phyloP scores from a whole-genome alignment of 257 asterid genomes.

The Osmanthus fragrans region DNA sequence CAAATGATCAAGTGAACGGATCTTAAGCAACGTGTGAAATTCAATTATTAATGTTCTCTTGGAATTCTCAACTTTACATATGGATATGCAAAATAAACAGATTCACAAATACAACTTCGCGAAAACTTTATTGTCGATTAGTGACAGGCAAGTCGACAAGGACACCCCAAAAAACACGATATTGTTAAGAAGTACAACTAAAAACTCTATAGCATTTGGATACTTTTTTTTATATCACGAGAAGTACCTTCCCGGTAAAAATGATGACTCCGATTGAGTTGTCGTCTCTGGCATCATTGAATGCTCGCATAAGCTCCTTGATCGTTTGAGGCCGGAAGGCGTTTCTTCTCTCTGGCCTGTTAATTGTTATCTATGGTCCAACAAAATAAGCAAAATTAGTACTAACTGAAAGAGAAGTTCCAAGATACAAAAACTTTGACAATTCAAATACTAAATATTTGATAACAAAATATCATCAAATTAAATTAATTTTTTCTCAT shows the following conservation, averaged over 20 bases:
- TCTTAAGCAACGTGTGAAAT: not conserved
- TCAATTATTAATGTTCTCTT: not conserved
- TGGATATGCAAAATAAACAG: not conserved
- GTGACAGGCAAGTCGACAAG: not conserved
- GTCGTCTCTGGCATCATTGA: conserved; percentile 93
- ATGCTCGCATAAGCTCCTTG: conserved; percentile 89
- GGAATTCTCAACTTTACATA: not conserved
- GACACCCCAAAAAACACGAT: not conserved
- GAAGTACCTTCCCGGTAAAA: conserved; percentile 87
- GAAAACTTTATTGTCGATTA: too few species aligned
- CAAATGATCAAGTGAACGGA: not conserved
- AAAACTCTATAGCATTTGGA: not conserved
- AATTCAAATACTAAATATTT: not conserved
- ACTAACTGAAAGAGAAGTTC: not conserved
- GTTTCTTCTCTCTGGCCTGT: conserved; percentile 91
- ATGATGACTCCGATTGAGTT: conserved; percentile 75
- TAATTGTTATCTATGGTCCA: conserved; percentile 69
- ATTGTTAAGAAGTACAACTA: not conserved
- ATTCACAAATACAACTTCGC: not conserved
- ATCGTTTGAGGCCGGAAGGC: conserved; percentile 91
- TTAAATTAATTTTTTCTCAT: too few species aligned
- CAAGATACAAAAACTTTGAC: not conserved
- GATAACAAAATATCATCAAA: too few species aligned
- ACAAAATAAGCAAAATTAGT: conserved; percentile 15
- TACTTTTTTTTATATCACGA: not conserved